A percentile compares a stretch with the other conserved stretches of the same genome.
Evolutionary conservation across 2,329 filamentous ascomycete species (phyloP).

Genomic region (Fusarium napiforme): DNA sequence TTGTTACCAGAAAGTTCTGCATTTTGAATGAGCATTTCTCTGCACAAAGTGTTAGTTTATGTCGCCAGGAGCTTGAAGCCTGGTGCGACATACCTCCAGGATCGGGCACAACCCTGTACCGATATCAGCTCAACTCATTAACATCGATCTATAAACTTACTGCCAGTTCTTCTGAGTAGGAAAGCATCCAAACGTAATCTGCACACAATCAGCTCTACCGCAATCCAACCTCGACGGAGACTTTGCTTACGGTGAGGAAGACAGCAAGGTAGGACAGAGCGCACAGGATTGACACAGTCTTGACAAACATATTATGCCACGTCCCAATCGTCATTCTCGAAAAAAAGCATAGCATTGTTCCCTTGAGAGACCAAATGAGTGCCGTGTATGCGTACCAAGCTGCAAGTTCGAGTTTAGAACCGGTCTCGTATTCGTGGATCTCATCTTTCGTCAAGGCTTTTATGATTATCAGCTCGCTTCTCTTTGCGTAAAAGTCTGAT

Average conservation of each 20-base stretch:
- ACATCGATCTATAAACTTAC: rapidly evolving
- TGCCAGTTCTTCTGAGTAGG: constrained; percentile 40
- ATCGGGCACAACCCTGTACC: constrained; percentile 16
- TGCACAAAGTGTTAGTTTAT: not conserved
- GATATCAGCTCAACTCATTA: rapidly evolving
- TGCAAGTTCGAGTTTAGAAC: constrained; percentile 51
- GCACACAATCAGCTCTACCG: not conserved
- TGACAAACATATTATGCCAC: constrained; percentile 41
- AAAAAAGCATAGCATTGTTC: constrained; percentile 46
- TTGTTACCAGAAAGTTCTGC: constrained; percentile 37
- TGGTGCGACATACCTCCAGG: constrained; percentile 16
- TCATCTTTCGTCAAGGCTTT: constrained; percentile 30
- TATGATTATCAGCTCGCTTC: too few relatives aligned
- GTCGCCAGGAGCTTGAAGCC: rapidly evolving
- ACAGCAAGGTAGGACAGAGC: constrained; percentile 28
- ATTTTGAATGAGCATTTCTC: constrained; percentile 29
- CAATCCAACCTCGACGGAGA: rapidly evolving
- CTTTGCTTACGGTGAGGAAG: constrained; percentile 30
- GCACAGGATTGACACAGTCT: constrained; percentile 6
- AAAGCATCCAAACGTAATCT: constrained; percentile 41
- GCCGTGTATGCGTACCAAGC: constrained; percentile 55
- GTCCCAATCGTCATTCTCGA: constrained; percentile 44
- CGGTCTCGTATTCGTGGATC: constrained; percentile 44
- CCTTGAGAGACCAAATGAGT: constrained; percentile 51
- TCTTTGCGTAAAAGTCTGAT: too few relatives aligned